Evolutionary conservation across 495 filamentous ascomycete genomes (phyloP).

Genomic region (Aspergillus diversus): DNA sequence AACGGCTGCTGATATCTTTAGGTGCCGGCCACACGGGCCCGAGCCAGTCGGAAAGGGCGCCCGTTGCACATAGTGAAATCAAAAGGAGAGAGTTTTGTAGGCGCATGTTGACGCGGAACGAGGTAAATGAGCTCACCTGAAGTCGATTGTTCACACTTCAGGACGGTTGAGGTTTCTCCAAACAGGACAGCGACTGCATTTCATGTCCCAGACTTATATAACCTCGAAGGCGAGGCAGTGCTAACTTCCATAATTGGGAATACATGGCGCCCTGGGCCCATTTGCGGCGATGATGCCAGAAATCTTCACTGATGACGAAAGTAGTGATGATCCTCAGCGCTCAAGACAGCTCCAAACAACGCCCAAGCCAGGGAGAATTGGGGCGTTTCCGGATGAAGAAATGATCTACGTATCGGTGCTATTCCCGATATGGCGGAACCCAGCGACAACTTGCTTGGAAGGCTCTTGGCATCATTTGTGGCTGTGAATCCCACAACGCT

Average conservation of each 20-base stretch:
- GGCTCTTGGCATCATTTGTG: too few relatives aligned
- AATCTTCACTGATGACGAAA: neutral
- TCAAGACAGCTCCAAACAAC: neutral
- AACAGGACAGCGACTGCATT: neutral
- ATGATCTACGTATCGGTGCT: neutral
- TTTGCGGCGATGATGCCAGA: neutral
- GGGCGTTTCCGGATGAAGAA: neutral
- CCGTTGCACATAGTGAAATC: slow-evolving; percentile 13
- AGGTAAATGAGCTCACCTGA: neutral
- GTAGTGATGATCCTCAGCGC: neutral
- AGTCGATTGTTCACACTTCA: neutral
- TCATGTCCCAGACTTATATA: neutral
- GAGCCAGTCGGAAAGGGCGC: slow-evolving; percentile 34
- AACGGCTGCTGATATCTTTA: slow-evolving; percentile 37
- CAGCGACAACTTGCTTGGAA: too few relatives aligned
- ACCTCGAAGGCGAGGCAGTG: neutral
- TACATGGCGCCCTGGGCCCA: neutral
- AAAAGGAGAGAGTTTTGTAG: slow-evolving; percentile 3
- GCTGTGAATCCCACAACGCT: too few relatives aligned
- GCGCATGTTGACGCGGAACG: slow-evolving; percentile 12
- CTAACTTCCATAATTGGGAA: neutral
- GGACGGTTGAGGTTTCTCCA: neutral
- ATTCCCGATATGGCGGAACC: too few relatives aligned
- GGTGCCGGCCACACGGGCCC: slow-evolving; percentile 43
- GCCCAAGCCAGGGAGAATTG: neutral